Evolutionary conservation across 352 stramenopile species (phyloP).

Genomic region (Pelagophyceae sp.): DNA sequence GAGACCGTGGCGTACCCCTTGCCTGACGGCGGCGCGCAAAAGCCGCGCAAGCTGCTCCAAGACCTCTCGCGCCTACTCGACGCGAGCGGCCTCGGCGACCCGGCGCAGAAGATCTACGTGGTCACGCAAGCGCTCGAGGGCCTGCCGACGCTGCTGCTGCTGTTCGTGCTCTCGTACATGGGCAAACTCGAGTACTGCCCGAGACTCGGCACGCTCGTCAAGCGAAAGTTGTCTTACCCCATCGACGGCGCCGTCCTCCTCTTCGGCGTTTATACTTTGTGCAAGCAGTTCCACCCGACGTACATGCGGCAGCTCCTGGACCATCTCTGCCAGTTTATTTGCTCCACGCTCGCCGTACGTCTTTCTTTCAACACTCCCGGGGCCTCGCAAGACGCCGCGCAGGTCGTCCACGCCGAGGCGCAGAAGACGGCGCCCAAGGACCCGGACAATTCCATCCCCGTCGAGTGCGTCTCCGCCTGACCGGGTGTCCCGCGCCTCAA

Average conservation of each 20-base stretch:
- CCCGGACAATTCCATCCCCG: not conserved
- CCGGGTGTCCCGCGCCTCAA: not conserved
- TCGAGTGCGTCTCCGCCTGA: not conserved
- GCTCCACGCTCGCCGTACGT: constrained; percentile 60
- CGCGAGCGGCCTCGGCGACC: constrained; percentile 77
- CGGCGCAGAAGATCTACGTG: constrained; percentile 86
- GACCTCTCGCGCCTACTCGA: constrained; percentile 80
- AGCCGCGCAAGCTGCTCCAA: constrained; percentile 38
- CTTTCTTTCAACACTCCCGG: no score
- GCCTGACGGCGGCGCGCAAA: constrained; percentile 19
- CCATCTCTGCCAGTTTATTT: constrained; percentile 82
- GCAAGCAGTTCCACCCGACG: constrained; percentile 87
- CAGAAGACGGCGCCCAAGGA: constrained; percentile 52
- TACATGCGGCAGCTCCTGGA: constrained; percentile 81
- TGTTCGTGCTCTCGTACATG: constrained; percentile 83
- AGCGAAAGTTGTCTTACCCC: constrained; percentile 68
- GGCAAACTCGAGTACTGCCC: constrained; percentile 81
- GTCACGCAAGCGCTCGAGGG: constrained; percentile 77
- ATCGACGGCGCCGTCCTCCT: constrained; percentile 81
- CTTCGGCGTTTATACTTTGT: constrained; percentile 74
- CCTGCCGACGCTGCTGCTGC: constrained; percentile 73
- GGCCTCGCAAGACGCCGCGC: constrained; percentile 44
- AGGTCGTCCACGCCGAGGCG: constrained; percentile 34
- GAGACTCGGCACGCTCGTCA: constrained; percentile 73
- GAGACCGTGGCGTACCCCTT: constrained; percentile 66